Base-by-base conservation (phyloP, 805 yeast genomes). In the Metschnikowia noctiluminum region DNA sequence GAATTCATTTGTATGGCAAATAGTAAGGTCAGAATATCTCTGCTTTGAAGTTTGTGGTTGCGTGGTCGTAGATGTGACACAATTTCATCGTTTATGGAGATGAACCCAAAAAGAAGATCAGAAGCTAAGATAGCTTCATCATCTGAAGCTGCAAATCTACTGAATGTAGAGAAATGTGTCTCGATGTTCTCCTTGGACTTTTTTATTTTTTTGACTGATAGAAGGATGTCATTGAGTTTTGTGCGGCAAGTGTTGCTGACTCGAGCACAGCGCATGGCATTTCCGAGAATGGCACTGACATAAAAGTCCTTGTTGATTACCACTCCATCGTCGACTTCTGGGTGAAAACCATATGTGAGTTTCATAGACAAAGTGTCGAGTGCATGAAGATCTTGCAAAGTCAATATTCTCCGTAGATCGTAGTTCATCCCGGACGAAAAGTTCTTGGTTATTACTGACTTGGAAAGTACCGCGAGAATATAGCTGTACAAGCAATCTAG, bases 381-480 rank as follows among this genome's bases (percentile, higher is more conserved):
- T 49, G 87, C 88, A 2, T 80, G 78, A 48, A 80, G 74, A 64
- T 91, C 97, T 3, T 92, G 77, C 1, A 84, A 80, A 3, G 89
- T 89, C 27, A 91, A 71, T 28, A 86, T 76, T 49, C 82, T 85
- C 21, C 97, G 71, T 35, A 92, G 68, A 60, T 92, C 98, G 59
- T 87, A 89, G 59, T 89, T 89, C 59, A 87, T 84, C 48, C 95
- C 73, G 52, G 80, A 78, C 44, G 75, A 71, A 62, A 87, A 91
- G 34, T 85, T 81, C 53, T 81, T 80, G 9, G 78, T 71, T 35
- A 92, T 81, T 53, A 86, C 87, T 1, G 89, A 85, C 60, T 85
- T 83, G n/a, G 96, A 86, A 36, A 94, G 68, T 0, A 94, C 86
- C 0, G 96, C 82, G n/a, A 92, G 62, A 6, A 92, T 62, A 62